phyloP scores from a whole-genome alignment of 306 rosid species.

The Mucuna pruriens region DNA sequence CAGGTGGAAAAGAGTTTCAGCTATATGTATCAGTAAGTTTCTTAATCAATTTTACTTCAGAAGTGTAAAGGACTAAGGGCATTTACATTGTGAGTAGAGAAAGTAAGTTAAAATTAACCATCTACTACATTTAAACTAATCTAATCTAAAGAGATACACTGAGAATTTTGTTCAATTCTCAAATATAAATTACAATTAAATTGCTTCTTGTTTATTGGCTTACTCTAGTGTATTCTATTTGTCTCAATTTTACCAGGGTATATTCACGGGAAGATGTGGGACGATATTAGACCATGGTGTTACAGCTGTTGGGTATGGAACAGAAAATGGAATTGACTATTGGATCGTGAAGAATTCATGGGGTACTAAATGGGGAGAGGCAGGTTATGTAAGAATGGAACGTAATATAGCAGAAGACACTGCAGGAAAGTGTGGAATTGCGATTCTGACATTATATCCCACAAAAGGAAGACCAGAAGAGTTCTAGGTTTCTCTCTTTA shows the following conservation, averaged over 20 bases:
- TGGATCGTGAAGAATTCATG: slow-evolving; percentile 91
- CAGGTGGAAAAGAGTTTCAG: slow-evolving; percentile 80
- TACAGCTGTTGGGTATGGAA: slow-evolving; percentile 78
- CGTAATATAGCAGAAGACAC: slow-evolving; percentile 53
- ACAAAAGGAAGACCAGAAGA: no score
- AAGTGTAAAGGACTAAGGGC: background rate
- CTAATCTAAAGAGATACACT: background rate
- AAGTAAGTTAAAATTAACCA: background rate
- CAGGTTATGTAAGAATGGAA: slow-evolving; percentile 77
- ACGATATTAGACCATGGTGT: slow-evolving; percentile 83
- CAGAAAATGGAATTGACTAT: slow-evolving; percentile 71
- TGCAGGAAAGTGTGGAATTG: slow-evolving; percentile 77
- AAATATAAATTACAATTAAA: background rate
- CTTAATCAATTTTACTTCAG: background rate
- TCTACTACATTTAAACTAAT: background rate
- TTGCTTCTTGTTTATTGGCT: background rate
- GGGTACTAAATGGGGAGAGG: slow-evolving; percentile 86
- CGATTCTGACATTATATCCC: slow-evolving; percentile 78
- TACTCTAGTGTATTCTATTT: background rate
- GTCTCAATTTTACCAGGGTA: slow-evolving; percentile 56
- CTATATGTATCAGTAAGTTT: slow-evolving; percentile 70
- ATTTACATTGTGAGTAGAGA: background rate
- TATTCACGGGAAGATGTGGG: slow-evolving; percentile 80
- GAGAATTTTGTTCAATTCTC: background rate
- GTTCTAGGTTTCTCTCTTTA: no score